Evolutionary conservation across 208 protist genomes (phyloP), one percentile per base, ranked within the genome.

Genomic region (Vickermania spadyakhi): DNA sequence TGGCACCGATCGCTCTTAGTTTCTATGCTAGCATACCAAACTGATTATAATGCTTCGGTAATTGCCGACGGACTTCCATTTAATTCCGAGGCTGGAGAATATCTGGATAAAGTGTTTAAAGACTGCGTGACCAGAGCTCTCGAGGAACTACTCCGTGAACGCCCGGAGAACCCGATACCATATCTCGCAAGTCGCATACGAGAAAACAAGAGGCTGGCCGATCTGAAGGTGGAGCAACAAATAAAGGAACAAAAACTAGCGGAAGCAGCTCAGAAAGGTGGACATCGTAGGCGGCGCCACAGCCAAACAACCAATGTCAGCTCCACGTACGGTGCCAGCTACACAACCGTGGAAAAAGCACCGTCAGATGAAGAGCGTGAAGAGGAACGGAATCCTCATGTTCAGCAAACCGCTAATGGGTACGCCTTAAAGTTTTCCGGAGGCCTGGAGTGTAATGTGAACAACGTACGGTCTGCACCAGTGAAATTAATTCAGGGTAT

Each of bases 101-200:
- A 89, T 56, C 64, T 90, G 13, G 77, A 90, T 29, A 60, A 42
- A 0, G 23, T 58, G 26, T 85, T 94, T 31, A 78, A 79, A 36
- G 29, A 55, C 0, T 26, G 61, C 0, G 74, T 94, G n/a, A 87
- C 76, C 11, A 18, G 21, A 3, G 70, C 75, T 2, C 50, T 94
- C 1, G 66, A 91, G 30, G 52, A 55, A 2, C 80, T 79, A 56
- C 68, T 94, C 0, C 25, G 74, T n/a, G 23, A 68, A 1, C 60
- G 63, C 14, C 84, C 87, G 0, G 23, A 13, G 0, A 64, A 90
- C 18, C 84, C 87, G 0, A 65, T 94, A 18, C 60, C 50, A 1
- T 73, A 81, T 52, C 31, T 94, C 1, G 84, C 80, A 0, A 70
- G 86, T 7, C 14, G 68, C 31, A 59, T 91, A 1, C 42, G 36